Evolutionary conservation across 495 filamentous ascomycete genomes (phyloP).

Genomic region (Cladorrhinum samala): DNA sequence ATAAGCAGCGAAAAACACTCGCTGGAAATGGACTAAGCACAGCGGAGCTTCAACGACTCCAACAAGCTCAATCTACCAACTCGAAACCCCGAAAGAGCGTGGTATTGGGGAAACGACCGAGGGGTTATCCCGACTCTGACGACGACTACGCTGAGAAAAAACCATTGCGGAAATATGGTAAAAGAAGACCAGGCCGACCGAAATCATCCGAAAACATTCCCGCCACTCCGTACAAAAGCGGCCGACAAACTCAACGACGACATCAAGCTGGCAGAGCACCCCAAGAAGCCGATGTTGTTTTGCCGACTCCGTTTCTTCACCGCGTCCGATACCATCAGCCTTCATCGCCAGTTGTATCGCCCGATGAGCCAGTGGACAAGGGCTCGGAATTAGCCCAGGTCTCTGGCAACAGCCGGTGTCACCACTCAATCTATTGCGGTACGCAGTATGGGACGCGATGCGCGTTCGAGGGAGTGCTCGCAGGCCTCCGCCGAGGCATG

Average conservation of each 20-base stretch:
- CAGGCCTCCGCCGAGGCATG: conserved; percentile 4
- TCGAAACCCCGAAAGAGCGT: conserved; percentile 5
- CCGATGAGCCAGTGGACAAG: not conserved
- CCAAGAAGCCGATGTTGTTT: conserved; percentile 8
- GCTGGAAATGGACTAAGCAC: not conserved
- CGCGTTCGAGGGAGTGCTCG: conserved; percentile 16
- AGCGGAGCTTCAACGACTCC: not conserved
- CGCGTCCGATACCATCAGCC: conserved; percentile 19
- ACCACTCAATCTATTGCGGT: conserved; percentile 5
- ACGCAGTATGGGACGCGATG: conserved; percentile 11
- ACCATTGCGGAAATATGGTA: conserved; percentile 18
- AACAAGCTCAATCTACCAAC: not conserved
- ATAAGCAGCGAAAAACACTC: conserved; percentile 14
- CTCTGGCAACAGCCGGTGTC: conserved; percentile 5
- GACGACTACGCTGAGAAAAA: conserved; percentile 11
- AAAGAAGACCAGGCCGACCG: conserved; percentile 13
- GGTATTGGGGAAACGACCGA: conserved; percentile 12
- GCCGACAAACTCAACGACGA: conserved; percentile 7
- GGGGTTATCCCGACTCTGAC: conserved; percentile 8
- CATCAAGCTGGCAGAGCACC: conserved; percentile 6
- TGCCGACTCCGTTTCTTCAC: conserved; percentile 25
- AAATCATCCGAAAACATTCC: not conserved
- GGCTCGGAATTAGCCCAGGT: not conserved
- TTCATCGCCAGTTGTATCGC: conserved; percentile 12
- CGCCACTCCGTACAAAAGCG: conserved; percentile 13